A percentile compares a stretch with the other conserved stretches of the same genome.
Conservation (phyloP, 2,329 filamentous ascomycete species). For the Nothomitra cinnamomea region DNA sequence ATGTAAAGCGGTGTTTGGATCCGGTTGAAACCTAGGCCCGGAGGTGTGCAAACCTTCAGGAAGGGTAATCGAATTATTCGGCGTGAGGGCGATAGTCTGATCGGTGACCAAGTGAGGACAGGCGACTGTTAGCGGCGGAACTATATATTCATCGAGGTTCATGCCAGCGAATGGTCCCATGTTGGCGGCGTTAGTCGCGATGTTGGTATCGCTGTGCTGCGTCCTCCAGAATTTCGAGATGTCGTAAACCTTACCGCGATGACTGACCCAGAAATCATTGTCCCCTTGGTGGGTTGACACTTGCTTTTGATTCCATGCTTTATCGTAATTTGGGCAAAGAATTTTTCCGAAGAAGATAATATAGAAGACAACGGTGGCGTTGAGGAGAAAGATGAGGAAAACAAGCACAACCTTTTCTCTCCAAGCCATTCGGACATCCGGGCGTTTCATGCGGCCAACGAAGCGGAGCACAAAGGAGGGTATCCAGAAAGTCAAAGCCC, state of each 20-base stretch:
- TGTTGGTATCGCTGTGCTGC: slow-evolving; percentile 61
- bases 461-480: slow-evolving; percentile 69
- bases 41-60: slow-evolving; percentile 49
- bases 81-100: slow-evolving; percentile 35
- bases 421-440: slow-evolving; percentile 94
- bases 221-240: slow-evolving; percentile 72
- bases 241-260: slow-evolving; percentile 82
- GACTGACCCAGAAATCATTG: slow-evolving; percentile 71
- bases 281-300: slow-evolving; percentile 52
- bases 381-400: slow-evolving; percentile 63
- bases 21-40: slow-evolving; percentile 39
- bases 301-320: slow-evolving; percentile 63
- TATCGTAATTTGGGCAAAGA: slow-evolving; percentile 80
- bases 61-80: slow-evolving; percentile 46
- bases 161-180: slow-evolving; percentile 69
- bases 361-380: slow-evolving; percentile 74
- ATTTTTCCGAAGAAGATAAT: slow-evolving; percentile 74
- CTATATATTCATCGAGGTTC: slow-evolving; percentile 73
- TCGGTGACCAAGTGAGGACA: slow-evolving; percentile 57
- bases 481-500: slow-evolving; percentile 85
- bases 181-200: slow-evolving; percentile 37
- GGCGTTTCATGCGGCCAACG: slow-evolving; percentile 88
- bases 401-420: slow-evolving; percentile 82
- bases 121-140: slow-evolving; percentile 54
- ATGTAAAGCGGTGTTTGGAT: slow-evolving; percentile 40